Conservation (phyloP, 2,329 filamentous ascomycete species). For the Ceratocystiopsis sp. region DNA sequence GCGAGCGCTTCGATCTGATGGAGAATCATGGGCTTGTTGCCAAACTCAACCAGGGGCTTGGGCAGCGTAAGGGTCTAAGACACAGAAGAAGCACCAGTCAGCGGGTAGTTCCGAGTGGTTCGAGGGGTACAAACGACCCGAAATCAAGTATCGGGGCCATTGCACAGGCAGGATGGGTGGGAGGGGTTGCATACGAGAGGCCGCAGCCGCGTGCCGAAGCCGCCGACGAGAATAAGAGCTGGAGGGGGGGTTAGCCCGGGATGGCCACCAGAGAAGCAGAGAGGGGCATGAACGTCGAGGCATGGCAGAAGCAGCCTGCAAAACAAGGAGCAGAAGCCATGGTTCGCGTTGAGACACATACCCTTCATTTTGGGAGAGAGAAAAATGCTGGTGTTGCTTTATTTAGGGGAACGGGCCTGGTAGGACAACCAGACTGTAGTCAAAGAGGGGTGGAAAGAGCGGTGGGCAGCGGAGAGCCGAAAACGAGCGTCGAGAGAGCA, state of each 20-base stretch:
- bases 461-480: too few relatives aligned
- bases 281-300: too few relatives aligned
- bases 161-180: neutral
- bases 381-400: too few relatives aligned
- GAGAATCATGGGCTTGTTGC: slow-evolving; percentile 97
- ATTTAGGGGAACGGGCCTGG: too few relatives aligned
- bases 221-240: slow-evolving; percentile 98
- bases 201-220: slow-evolving; percentile 93
- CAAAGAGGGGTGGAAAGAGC: too few relatives aligned
- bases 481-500: too few relatives aligned
- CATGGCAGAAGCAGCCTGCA: too few relatives aligned
- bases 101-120: neutral
- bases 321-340: too few relatives aligned
- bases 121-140: neutral
- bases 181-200: slow-evolving; percentile 54
- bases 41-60: slow-evolving; percentile 95
- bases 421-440: too few relatives aligned
- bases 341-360: too few relatives aligned
- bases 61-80: slow-evolving; percentile 80
- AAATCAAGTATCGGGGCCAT: neutral
- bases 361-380: too few relatives aligned
- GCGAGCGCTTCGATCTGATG: slow-evolving; percentile 95
- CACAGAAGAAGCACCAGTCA: too few relatives aligned
- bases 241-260: slow-evolving; percentile 12
- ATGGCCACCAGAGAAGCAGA: neutral